These are phyloP conservation scores for Phialocephala subalpina DNA, from an alignment of 2,329 filamentous ascomycete species.

Conservation along the genomic window DNA sequence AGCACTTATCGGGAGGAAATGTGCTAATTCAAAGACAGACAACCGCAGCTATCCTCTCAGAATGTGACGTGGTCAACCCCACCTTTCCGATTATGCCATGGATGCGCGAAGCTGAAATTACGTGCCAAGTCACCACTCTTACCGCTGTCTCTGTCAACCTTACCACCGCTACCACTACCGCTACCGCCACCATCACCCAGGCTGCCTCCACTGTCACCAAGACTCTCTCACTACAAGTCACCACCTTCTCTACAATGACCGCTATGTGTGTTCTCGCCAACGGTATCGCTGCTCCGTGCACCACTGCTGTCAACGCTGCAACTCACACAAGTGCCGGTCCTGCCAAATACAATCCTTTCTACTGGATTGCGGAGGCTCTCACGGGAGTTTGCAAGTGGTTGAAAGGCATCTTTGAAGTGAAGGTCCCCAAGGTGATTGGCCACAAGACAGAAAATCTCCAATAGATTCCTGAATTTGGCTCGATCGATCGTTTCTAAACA, in stretches of 20 bases:
- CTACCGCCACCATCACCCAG: slow-evolving; percentile 8
- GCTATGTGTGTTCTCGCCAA: neutral
- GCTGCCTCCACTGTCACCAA: slow-evolving; percentile 4
- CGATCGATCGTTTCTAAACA: too few species aligned
- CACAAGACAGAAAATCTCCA: too few species aligned
- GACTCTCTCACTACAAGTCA: neutral
- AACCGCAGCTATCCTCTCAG: neutral
- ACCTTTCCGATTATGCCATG: slow-evolving; percentile 2
- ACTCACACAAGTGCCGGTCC: neutral
- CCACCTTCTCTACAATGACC: neutral
- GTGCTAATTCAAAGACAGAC: too few species aligned
- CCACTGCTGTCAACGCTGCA: neutral
- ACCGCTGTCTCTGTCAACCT: neutral
- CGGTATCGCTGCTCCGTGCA: neutral
- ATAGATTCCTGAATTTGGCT: too few species aligned
- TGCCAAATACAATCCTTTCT: neutral
- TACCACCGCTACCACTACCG: neutral
- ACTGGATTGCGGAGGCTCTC: neutral
- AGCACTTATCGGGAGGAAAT: too few species aligned
- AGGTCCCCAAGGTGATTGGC: neutral
- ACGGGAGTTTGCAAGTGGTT: neutral
- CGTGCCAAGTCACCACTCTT: neutral
- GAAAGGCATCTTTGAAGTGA: too few species aligned
- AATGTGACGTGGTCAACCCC: neutral
- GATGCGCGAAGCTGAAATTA: neutral